Evolutionary conservation across 1,284 basidiomycete species (phyloP), one percentile per base, ranked within the genome.

Genomic region (Dichomitus squalens): DNA sequence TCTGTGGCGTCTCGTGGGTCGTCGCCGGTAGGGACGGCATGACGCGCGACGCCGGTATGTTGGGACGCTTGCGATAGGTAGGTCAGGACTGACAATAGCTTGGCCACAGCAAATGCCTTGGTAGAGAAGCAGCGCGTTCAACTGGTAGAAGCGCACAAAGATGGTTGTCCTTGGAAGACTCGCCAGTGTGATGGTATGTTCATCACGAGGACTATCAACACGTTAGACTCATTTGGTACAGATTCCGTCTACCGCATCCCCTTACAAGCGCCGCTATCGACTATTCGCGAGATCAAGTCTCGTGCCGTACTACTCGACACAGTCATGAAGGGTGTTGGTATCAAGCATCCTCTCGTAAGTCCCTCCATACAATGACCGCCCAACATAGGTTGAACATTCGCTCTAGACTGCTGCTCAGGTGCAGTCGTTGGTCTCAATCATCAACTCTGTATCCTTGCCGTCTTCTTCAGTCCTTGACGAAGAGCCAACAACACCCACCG

Each of bases 111-210:
- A 40, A 84, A 81, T 68, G 69, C 83, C 14, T 75, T 92, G 57
- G 74, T 90, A 31, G 88, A 90, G 68, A 92, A 87, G 66, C 91
- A 93, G 68, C 79, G 80, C 6, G 61, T 68, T 3, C 81, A 80
- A 38, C 73, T 93, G 7, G 82, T 92, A 1, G 80, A 83, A 12
- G 79, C 79, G 68, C 91, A 93, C 69, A 92, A 91, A 69, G 77
- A 84, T 52, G 87, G 88, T 0, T 93, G 90, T 67, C 91, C 91
- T 2, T 93, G 91, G 91, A 90, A 83, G 70, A 77, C 78, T 31
- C 80, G 83, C 53, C 90, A 93, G 68, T 92, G 90, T 64, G 88
- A 92, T 70, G 72, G 91, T 92, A 65, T 64, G 82, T 75, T 36
- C 38, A 53, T 29, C 29, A 7, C 38, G 4, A 12, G 29, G n/a